phyloP scores from a whole-genome alignment of 73 alveolate species.

The Paramecium tetraurelia region DNA sequence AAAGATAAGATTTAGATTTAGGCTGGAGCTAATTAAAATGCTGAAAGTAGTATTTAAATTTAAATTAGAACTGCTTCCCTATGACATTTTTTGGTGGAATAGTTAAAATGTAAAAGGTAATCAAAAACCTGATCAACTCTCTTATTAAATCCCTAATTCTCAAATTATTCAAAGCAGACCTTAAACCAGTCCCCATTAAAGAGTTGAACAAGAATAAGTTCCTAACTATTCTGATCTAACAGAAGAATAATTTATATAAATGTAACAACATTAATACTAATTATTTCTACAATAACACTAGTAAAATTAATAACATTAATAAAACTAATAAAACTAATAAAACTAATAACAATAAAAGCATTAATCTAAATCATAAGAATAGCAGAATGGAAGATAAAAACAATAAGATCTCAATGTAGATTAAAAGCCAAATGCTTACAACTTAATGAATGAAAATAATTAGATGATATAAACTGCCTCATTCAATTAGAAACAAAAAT shows the following conservation, averaged over 20 bases:
- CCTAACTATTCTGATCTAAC: background rate
- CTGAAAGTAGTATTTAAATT: background rate
- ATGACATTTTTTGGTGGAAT: conserved; percentile 32
- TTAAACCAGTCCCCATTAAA: background rate
- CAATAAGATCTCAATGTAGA: background rate
- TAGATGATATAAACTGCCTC: background rate
- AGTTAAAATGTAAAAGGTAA: conserved; percentile 10
- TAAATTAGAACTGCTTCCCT: conserved; percentile 8
- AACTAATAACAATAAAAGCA: background rate
- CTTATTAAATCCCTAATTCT: background rate
- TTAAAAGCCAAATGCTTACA: background rate
- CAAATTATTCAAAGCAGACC: background rate
- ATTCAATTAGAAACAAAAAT: background rate
- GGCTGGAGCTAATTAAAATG: background rate
- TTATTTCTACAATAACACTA: background rate
- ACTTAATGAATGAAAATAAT: background rate
- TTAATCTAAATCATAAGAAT: background rate
- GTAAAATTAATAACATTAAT: background rate
- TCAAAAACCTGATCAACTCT: background rate
- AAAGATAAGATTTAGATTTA: background rate
- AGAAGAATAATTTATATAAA: background rate
- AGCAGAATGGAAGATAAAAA: background rate
- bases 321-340: too few relatives aligned
- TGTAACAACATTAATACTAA: background rate
- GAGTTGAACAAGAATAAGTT: background rate